These are phyloP conservation scores for Butyriboletus regius DNA, from an alignment of 1,284 basidiomycete genomes.

Conservation along the genomic window DNA sequence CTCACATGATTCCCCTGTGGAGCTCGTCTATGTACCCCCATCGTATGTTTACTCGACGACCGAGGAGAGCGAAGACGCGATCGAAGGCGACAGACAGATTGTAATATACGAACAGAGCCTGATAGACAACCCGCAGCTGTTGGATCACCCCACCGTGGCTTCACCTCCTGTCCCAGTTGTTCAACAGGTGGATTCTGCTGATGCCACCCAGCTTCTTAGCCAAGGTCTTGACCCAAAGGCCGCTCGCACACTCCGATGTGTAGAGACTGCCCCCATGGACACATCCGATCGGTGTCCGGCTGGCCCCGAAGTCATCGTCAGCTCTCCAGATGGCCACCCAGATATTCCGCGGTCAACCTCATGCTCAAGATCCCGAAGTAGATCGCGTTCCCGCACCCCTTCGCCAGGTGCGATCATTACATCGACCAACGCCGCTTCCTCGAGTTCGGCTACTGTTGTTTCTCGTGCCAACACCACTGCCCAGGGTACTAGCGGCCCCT, in stretches of 20 bases:
- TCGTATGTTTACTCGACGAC: conserved; percentile 36
- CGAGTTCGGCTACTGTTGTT: conserved; percentile 4
- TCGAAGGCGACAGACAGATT: conserved; percentile 13
- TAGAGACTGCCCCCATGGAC: not conserved
- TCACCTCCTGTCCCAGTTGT: conserved; percentile 4
- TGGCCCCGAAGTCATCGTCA: conserved; percentile 28
- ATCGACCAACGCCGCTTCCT: conserved; percentile 27
- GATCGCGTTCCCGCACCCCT: conserved; percentile 41
- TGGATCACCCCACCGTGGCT: conserved; percentile 3
- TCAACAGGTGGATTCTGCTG: conserved; percentile 2
- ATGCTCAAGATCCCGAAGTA: conserved; percentile 34
- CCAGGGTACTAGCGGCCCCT: conserved; percentile 7
- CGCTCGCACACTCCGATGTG: conserved; percentile 2
- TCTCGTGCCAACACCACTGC: conserved; percentile 10
- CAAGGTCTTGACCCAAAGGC: conserved; percentile 19
- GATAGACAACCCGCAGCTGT: conserved; percentile 10
- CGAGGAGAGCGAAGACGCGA: conserved; percentile 11
- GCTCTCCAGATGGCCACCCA: conserved; percentile 16
- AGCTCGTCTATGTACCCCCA: conserved; percentile 57
- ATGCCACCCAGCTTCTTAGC: conserved; percentile 1
- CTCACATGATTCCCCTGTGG: conserved; percentile 23
- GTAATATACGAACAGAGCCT: conserved; percentile 31
- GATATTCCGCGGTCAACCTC: conserved; percentile 24
- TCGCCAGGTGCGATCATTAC: conserved; percentile 31
- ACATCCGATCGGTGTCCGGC: not conserved